phyloP scores from a whole-genome alignment of 805 yeast genomes.

The Pichia gijzeniarum region DNA sequence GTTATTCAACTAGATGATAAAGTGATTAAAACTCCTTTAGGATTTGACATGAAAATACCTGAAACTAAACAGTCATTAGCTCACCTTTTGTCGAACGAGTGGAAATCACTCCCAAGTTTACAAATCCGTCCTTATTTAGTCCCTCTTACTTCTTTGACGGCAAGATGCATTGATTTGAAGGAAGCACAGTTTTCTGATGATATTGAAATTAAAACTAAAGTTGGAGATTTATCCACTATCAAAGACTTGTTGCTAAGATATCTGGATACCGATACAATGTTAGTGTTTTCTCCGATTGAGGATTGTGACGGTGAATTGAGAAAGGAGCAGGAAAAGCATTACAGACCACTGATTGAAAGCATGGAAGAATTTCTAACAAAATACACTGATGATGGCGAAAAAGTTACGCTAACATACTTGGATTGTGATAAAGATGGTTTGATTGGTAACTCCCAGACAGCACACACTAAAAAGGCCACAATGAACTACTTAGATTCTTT shows the following conservation, averaged over 20 bases:
- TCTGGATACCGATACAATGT: constrained; percentile 88
- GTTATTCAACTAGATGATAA: constrained; percentile 66
- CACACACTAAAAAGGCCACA: constrained; percentile 55
- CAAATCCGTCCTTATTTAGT: constrained; percentile 69
- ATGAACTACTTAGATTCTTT: constrained; percentile 55
- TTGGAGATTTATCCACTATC: constrained; percentile 55
- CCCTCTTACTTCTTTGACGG: constrained; percentile 81
- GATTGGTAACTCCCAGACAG: constrained; percentile 69
- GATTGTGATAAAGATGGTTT: constrained; percentile 82
- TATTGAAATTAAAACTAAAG: constrained; percentile 48
- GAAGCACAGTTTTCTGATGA: constrained; percentile 33
- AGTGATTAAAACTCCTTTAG: constrained; percentile 79
- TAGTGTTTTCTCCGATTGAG: constrained; percentile 71
- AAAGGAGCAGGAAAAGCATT: constrained; percentile 68
- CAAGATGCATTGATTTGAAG: constrained; percentile 78
- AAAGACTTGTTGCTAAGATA: constrained; percentile 64
- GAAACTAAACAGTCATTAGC: constrained; percentile 55
- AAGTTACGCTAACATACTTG: constrained; percentile 44
- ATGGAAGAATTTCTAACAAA: constrained; percentile 54
- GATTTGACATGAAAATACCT: constrained; percentile 64
- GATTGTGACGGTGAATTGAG: constrained; percentile 85
- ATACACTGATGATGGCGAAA: constrained; percentile 27
- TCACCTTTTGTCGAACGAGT: constrained; percentile 73
- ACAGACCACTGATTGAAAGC: constrained; percentile 64
- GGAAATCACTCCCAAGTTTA: constrained; percentile 67